Percentiles rank a stretch among this genome's conserved stretches.
Evolutionary conservation across 805 yeast species (phyloP).

Genomic region (Monosporozyma siamensis): DNA sequence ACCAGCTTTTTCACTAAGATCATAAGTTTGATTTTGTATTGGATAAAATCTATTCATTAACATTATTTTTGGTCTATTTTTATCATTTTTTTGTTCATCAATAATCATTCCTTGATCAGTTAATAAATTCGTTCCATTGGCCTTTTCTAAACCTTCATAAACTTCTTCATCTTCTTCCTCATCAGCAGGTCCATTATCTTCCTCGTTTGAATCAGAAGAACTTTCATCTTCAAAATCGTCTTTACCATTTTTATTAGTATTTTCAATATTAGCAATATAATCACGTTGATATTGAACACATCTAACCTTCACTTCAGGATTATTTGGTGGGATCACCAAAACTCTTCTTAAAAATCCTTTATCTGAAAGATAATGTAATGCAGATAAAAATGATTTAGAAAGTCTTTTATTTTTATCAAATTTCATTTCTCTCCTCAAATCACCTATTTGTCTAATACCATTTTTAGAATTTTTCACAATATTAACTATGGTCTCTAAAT

Average conservation of each 20-base stretch:
- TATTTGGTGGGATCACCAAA: conserved; percentile 40
- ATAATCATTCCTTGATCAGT: conserved; percentile 22
- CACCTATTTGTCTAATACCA: conserved; percentile 49
- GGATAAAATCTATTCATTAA: conserved; percentile 50
- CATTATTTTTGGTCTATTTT: conserved; percentile 6
- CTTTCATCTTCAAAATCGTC: conserved; percentile 18
- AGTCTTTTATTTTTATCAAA: conserved; percentile 36
- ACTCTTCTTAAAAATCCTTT: conserved; percentile 42
- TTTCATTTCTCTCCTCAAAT: conserved; percentile 50
- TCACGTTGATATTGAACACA: conserved; percentile 38
- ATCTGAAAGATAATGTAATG: conserved; percentile 37
- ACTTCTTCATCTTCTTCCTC: conserved; percentile 5
- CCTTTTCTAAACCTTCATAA: conserved; percentile 22
- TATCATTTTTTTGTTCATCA: conserved; percentile 13
- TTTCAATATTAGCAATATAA: too few species aligned
- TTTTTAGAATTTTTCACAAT: conserved; percentile 50
- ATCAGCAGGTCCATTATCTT: conserved; percentile 6
- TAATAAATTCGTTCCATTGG: conserved; percentile 22
- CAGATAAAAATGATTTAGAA: conserved; percentile 41
- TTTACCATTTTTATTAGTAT: conserved; percentile 22
- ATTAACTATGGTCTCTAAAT: conserved; percentile 34
- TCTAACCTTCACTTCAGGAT: conserved; percentile 39
- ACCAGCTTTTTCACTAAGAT: conserved; percentile 35
- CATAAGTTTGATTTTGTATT: conserved; percentile 52
- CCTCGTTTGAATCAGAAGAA: conserved; percentile 16